A percentile compares a stretch with the other conserved stretches of the same genome.
These are phyloP conservation scores for Nannizzia gypsea DNA, from an alignment of 2,329 filamentous ascomycete species.

Conservation along the genomic window DNA sequence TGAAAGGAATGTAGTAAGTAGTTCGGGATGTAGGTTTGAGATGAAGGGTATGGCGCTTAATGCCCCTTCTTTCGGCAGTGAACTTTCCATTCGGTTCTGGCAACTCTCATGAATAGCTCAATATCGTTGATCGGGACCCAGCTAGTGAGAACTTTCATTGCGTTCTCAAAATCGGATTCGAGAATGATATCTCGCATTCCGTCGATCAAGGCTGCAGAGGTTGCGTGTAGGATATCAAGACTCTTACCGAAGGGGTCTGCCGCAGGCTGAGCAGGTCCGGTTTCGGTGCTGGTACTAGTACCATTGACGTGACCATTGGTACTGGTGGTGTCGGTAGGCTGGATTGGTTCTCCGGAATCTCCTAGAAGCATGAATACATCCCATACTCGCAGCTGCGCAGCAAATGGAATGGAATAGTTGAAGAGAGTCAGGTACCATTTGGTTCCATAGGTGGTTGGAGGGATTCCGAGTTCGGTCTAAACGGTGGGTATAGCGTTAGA, in stretches of 20 bases:
- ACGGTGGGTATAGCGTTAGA: not conserved
- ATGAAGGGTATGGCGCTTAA: not conserved
- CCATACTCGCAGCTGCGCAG: slow-evolving; percentile 90
- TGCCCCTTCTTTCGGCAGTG: slow-evolving; percentile 38
- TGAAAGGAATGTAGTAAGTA: not conserved
- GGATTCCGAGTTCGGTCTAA: slow-evolving; percentile 64
- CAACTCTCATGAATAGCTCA: slow-evolving; percentile 82
- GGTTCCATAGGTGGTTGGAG: slow-evolving; percentile 86
- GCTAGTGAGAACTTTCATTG: slow-evolving; percentile 91
- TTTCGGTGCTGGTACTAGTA: slow-evolving; percentile 2
- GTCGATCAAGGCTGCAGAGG: slow-evolving; percentile 79
- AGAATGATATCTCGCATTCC: slow-evolving; percentile 78
- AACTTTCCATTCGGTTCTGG: slow-evolving; percentile 74
- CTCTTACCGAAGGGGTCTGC: slow-evolving; percentile 46
- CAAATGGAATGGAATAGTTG: slow-evolving; percentile 90
- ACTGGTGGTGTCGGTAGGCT: slow-evolving; percentile 14
- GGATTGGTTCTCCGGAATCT: slow-evolving; percentile 45
- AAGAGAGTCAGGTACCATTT: slow-evolving; percentile 96
- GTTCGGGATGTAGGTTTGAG: not conserved
- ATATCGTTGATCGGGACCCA: slow-evolving; percentile 93
- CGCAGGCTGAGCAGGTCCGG: slow-evolving; percentile 15
- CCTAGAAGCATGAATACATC: slow-evolving; percentile 95
- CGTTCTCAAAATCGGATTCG: slow-evolving; percentile 91
- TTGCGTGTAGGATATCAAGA: slow-evolving; percentile 79
- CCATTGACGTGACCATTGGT: slow-evolving; percentile 15